Conservation (phyloP, 208 protist genomes). For the Lotmaria passim region DNA sequence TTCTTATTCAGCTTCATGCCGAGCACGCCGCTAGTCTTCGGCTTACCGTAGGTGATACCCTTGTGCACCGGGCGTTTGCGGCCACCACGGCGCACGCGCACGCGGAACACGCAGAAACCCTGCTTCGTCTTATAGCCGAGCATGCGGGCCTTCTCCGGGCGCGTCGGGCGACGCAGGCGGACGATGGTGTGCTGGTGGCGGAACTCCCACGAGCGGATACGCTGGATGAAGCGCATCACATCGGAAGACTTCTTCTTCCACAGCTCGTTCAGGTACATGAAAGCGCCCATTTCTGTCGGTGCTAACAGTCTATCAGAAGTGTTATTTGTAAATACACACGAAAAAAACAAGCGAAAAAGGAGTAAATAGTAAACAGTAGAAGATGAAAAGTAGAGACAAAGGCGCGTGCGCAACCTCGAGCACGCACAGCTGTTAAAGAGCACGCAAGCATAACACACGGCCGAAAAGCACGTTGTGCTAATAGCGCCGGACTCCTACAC, state of each 20-base stretch:
- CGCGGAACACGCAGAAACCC: slow-evolving; percentile 99
- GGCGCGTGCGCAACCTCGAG: too few relatives aligned
- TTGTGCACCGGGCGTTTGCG: slow-evolving; percentile 97
- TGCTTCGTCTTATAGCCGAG: slow-evolving; percentile 99
- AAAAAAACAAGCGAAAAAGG: background rate
- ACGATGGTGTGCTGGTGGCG: slow-evolving; percentile 95
- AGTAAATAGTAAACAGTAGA: background rate
- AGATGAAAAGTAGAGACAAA: background rate
- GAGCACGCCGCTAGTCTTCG: slow-evolving; percentile 97
- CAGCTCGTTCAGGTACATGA: slow-evolving; percentile 99
- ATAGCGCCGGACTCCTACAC: too few relatives aligned
- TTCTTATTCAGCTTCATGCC: slow-evolving; percentile 97
- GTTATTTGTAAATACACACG: background rate
- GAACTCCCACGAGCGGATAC: slow-evolving; percentile 99
- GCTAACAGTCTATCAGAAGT: slow-evolving; percentile 52
- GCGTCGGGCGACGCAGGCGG: slow-evolving; percentile 95
- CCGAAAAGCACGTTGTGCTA: too few relatives aligned
- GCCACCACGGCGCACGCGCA: slow-evolving; percentile 98
- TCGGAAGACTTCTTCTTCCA: slow-evolving; percentile 99
- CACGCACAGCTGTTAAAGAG: background rate
- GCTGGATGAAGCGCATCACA: slow-evolving; percentile 99
- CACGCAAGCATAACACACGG: too few relatives aligned
- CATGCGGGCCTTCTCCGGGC: slow-evolving; percentile 99
- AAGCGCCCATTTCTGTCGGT: slow-evolving; percentile 99
- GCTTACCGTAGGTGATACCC: slow-evolving; percentile 99